Conservation (phyloP, 1,284 basidiomycete species). For the Fomitiporia mediterranea region DNA sequence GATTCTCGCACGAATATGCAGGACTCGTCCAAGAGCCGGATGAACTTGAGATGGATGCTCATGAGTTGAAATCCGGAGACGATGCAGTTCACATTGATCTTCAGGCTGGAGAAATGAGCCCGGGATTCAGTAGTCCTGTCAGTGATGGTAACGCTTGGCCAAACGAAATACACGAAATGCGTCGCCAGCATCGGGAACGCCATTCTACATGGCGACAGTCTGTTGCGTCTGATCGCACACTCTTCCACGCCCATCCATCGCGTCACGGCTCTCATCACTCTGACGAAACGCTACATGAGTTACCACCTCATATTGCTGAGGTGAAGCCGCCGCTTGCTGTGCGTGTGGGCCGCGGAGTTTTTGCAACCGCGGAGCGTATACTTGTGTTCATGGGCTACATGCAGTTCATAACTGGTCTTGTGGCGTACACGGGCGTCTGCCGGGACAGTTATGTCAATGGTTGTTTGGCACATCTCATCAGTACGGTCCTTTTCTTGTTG, state of each 20-base stretch:
- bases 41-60: slow-evolving; percentile 38
- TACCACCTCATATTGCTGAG: slow-evolving; percentile 27
- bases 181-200: slow-evolving; percentile 35
- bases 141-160: slow-evolving; percentile 34
- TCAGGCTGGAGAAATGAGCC: slow-evolving; percentile 1
- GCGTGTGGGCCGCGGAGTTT: slow-evolving; percentile 41
- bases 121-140: slow-evolving; percentile 2
- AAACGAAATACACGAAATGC: slow-evolving; percentile 33
- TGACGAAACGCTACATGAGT: slow-evolving; percentile 61
- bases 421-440: slow-evolving; percentile 81
- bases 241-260: slow-evolving; percentile 43
- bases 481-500: slow-evolving; percentile 40
- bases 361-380: slow-evolving; percentile 53
- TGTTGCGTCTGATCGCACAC: slow-evolving; percentile 47
- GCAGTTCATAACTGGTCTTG: slow-evolving; percentile 63
- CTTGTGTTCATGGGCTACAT: slow-evolving; percentile 69
- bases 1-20: slow-evolving; percentile 37
- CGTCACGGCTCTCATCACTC: slow-evolving; percentile 44
- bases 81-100: slow-evolving; percentile 29
- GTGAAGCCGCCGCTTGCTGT: slow-evolving; percentile 29
- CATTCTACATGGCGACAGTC: slow-evolving; percentile 33
- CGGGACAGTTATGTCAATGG: slow-evolving; percentile 71
- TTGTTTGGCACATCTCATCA: slow-evolving; percentile 92
- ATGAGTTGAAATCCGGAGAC: slow-evolving; percentile 32
- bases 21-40: slow-evolving; percentile 55